These are phyloP conservation scores for Clarireedia hainanense DNA, from an alignment of 2,329 filamentous ascomycete genomes.

Conservation along the genomic window DNA sequence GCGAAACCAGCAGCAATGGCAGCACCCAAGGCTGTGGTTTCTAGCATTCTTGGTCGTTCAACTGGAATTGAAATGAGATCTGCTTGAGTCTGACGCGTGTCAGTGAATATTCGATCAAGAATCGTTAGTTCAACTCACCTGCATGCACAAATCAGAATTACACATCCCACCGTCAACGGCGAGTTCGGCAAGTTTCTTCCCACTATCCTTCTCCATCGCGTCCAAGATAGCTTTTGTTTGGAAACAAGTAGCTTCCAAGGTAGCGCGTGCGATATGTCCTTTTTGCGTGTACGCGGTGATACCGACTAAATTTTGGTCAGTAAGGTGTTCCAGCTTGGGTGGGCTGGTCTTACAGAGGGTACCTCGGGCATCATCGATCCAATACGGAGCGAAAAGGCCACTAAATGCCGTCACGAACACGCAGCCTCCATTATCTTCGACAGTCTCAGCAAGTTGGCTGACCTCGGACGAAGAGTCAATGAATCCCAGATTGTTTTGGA, in stretches of 20 bases:
- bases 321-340: not conserved
- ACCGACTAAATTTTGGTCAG: conserved; percentile 38
- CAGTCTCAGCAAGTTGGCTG: conserved; percentile 54
- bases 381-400: conserved; percentile 66
- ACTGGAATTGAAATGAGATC: conserved; percentile 75
- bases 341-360: conserved; percentile 48
- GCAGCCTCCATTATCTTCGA: conserved; percentile 60
- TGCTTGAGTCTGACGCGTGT: conserved; percentile 54
- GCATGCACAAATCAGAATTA: conserved; percentile 66
- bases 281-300: conserved; percentile 63
- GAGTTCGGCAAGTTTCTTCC: conserved; percentile 53
- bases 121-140: conserved; percentile 34
- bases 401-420: conserved; percentile 67
- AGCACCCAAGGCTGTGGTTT: conserved; percentile 74
- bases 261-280: conserved; percentile 64
- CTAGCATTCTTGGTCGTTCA: conserved; percentile 71
- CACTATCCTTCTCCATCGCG: conserved; percentile 65
- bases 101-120: not conserved
- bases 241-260: conserved; percentile 65
- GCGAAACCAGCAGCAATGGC: conserved; percentile 79
- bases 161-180: conserved; percentile 68
- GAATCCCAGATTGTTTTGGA: conserved; percentile 58
- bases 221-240: conserved; percentile 67
- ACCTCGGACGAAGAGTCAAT: conserved; percentile 55
- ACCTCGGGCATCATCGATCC: conserved; percentile 68